A percentile compares a stretch with the other conserved stretches of the same genome.
Evolutionary conservation across 441 rosid species (phyloP).

Genomic region (Populus trichocarpa): DNA sequence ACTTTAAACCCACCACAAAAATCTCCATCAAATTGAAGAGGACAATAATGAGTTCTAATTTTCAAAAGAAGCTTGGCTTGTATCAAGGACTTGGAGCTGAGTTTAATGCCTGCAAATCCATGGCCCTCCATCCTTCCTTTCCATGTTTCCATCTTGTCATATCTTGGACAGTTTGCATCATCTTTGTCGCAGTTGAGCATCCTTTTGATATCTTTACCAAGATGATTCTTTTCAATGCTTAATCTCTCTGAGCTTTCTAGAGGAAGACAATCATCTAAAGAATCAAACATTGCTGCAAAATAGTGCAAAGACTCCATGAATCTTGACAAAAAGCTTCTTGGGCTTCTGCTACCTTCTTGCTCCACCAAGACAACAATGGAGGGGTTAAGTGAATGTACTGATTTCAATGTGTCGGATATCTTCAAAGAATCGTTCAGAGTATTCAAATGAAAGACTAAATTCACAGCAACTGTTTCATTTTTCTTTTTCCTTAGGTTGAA

Average conservation of each 20-base stretch:
- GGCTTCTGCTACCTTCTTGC: slow-evolving; percentile 44
- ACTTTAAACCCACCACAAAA: too few relatives aligned
- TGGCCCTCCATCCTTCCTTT: too few relatives aligned
- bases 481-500: slow-evolving; percentile 36
- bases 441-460: slow-evolving; percentile 48
- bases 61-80: too few relatives aligned
- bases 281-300: slow-evolving; percentile 68
- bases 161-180: too few relatives aligned
- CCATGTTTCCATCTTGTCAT: too few relatives aligned
- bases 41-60: too few relatives aligned
- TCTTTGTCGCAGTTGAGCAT: too few relatives aligned
- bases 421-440: slow-evolving; percentile 20
- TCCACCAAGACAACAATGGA: slow-evolving; percentile 50
- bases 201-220: too few relatives aligned
- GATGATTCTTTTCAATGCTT: slow-evolving; percentile 27
- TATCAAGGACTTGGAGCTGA: too few relatives aligned
- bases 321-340: slow-evolving; percentile 45
- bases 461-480: slow-evolving; percentile 53
- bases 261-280: slow-evolving; percentile 58
- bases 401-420: slow-evolving; percentile 41
- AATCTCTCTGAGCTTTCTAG: slow-evolving; percentile 47
- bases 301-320: slow-evolving; percentile 65
- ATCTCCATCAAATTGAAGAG: too few relatives aligned
- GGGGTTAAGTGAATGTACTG: slow-evolving; percentile 40
- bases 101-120: too few relatives aligned